Evolutionary conservation across 495 filamentous ascomycete genomes (phyloP), one percentile per base, ranked within the genome.

Genomic region (Rostrohypoxylon terebratum): DNA sequence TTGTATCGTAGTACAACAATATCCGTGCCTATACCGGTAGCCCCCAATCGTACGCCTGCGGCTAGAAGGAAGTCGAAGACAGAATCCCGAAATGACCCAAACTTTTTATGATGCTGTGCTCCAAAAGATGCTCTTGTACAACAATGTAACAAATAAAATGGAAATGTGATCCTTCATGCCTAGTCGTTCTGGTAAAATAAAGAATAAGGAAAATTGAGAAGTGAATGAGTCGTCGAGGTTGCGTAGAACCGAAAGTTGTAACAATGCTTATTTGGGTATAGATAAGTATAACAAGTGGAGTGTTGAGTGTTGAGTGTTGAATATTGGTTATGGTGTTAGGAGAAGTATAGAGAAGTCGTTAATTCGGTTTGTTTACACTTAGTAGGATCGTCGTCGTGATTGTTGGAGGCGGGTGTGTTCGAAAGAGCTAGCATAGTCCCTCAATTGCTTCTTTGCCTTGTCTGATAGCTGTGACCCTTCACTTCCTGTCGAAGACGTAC

Each of bases 371-470:
- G 51, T 16, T 58, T 16, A 42, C 50, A 63, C 14, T 55, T 80
- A 82, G 75, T 80, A 77, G 44, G 86, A 88, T 76, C 86, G 83
- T 65, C 85, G 73, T 65, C 86, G 81, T 62, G 83, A 81, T 51
- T 77, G 71, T 59, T 78, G 74, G 36, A 83, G 78, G 60, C 93
- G 88, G 55, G 91, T 88, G 61, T 91, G 92, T 77, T 97, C 94
- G 81, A 98, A 97, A 3, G 90, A 93, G 77, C 89, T 91, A 36
- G 93, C 92, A 79, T 97, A 98, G 64, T 90, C 90, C 51, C 92
- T 88, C 55, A 98, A 87, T 79, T 97, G 92, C 77, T 87, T 90
- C 67, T 90, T 89, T 23, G 91, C 89, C 79, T 93, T 91, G 59
- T 91, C 90, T 16, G 93, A 92, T 66, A 95, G 83, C 42, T 87